Evolutionary conservation across 2,329 filamentous ascomycete species (phyloP), one percentile per base, ranked within the genome.

Genomic region (Neonectria hederae): DNA sequence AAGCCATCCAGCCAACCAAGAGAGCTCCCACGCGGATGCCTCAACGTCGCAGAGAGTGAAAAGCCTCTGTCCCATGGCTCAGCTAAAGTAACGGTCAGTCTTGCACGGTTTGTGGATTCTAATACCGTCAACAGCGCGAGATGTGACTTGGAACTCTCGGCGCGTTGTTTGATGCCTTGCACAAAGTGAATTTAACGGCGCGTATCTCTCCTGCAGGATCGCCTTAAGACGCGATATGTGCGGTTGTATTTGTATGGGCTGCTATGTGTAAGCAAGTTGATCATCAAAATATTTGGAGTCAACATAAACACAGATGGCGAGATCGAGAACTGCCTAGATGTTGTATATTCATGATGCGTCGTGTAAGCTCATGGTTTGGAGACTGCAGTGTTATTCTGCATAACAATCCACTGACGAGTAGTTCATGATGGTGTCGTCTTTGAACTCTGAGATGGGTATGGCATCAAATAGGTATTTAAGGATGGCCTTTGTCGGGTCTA

Each of bases 381-480:
- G 46, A 38, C 26, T 61, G 45, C 62, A 46, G 30, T 43, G 46
- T 48, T 35, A 14, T 45, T 28, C 21, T 49, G 49, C 55, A 24
- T 9, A 13, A 17, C 17, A 43, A 21, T 21, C 3, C 4, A 22
- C 10, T 28, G 13, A 17, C 28, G 19, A 51, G 28, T 28, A 32
- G n/a, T 14, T 21, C 11, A 28, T 14, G 10, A 30, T 51, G 48
- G 48, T 11, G 28, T 51, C 11, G 9, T 21, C 28, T 35, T 26
- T 32, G 26, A 21, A 11, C 19, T 35, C 13, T 2, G 45, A 40
- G 26, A 55, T 17, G 49, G n/a, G n/a, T 67, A 67, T 64, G n/a
- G 38, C 13, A 38, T n/a, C 14, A 21, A 6, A 21, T 4, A 19
- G 9, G 38, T 54, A 54, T 58, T 58, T 49, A 57, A 49, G 43